Conservation (phyloP, 371 early-diverging fungal species). For the Rhizomucor miehei region DNA sequence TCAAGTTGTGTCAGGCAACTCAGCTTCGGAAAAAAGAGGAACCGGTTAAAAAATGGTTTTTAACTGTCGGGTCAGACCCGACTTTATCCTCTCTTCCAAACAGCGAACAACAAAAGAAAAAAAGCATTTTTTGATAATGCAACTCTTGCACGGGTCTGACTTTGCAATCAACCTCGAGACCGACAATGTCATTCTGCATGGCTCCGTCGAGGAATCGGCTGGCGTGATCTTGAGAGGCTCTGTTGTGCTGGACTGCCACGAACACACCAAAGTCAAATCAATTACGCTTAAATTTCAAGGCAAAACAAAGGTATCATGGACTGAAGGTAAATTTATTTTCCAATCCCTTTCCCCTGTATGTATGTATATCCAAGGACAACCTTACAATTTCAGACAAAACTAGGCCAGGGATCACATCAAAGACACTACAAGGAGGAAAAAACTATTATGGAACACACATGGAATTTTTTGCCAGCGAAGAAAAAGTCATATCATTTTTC, state of each 20-base stretch:
- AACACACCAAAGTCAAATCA: conserved; percentile 39
- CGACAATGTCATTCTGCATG: conserved; percentile 43
- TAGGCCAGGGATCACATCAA: conserved; percentile 45
- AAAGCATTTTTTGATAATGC: conserved; percentile 16
- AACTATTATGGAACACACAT: conserved; percentile 41
- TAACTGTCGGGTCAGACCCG: background rate
- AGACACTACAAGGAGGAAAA: conserved; percentile 40
- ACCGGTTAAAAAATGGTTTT: conserved; percentile 1
- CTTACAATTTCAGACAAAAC: background rate
- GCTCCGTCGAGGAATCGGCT: conserved; percentile 41
- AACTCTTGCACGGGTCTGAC: conserved; percentile 31
- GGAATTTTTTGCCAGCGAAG: conserved; percentile 38
- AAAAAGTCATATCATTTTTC: conserved; percentile 36
- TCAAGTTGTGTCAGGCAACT: background rate
- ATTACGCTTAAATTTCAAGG: conserved; percentile 41
- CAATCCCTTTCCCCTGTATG: no score
- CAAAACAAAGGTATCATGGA: conserved; percentile 41
- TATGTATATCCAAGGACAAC: background rate
- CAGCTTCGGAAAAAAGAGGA: background rate
- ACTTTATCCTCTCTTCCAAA: background rate
- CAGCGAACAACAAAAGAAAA: background rate
- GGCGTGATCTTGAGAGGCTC: conserved; percentile 47
- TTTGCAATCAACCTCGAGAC: conserved; percentile 41
- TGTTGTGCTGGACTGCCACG: conserved; percentile 36
- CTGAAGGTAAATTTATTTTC: conserved; percentile 51